Base-by-base conservation (phyloP, 1,139 yeast genomes). In the Saccharomyces pastorianus region DNA sequence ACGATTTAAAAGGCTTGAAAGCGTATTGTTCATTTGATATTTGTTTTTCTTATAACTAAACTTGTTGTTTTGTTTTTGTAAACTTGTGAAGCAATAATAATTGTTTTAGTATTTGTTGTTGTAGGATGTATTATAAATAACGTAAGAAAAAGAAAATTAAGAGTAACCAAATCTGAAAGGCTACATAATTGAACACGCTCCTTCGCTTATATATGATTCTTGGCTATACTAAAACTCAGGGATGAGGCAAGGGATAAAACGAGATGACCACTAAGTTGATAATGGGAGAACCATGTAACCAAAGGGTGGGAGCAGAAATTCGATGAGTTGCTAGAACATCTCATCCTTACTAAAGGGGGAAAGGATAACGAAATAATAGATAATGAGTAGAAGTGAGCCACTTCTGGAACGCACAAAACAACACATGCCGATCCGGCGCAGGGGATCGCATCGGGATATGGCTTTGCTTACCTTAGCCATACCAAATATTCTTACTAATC, bases 1-100 rank as follows among this genome's bases (percentile, higher is more conserved):
- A 44, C 51, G 44, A 20, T 38, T 38, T 38, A 38, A 38, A 38
- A 38, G 11, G 44, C 44, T 38, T 38, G 44, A 38, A 4, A 38
- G 26, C 44, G 44, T 38, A 4, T 20, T 8, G 44, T 38, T 38
- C 44, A 38, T 38, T 20, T 38, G 25, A 20, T 8, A 38, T 38
- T 11, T 20, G 23, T 20, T 20, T 20, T 20, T 20, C 23, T 20
- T 20, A 20, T 20, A 20, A 20, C 23, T 20, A 20, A 20, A 29
- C 32, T 29, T 29, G 32, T 29, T 67, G 68, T 55, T 65, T 34
- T 47, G 29, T 27, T n/a, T n/a, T 26, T 26, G 34, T 13, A 20
- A 13, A 20, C 23, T 46, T 25, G 9, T 14, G 23, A 23, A 49
- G 17, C 8, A 31, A 31, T 41, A 32, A 42, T 34, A n/a, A n/a